Evolutionary conservation across 2,329 filamentous ascomycete genomes (phyloP).

Genomic region (Davidsoniella eucalypti): DNA sequence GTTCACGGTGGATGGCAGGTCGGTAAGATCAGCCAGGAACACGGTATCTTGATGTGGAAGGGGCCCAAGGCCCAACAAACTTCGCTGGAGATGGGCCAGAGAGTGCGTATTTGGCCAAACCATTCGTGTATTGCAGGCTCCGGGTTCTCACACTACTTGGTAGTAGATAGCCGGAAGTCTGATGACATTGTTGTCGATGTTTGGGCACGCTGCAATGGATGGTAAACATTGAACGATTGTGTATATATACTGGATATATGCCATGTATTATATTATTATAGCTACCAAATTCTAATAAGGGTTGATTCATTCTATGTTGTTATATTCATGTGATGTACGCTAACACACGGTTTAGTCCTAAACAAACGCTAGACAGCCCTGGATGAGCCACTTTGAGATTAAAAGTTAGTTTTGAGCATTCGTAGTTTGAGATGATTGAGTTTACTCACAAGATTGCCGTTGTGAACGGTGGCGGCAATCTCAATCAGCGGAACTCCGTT

Average conservation of each 20-base stretch:
- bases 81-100: constrained; percentile 43
- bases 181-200: constrained; percentile 53
- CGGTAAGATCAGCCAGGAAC: constrained; percentile 59
- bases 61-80: constrained; percentile 27
- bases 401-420: not conserved
- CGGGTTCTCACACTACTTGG: constrained; percentile 54
- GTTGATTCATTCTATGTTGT: not conserved
- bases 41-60: constrained; percentile 52
- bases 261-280: not conserved
- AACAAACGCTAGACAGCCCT: not conserved
- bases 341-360: not conserved
- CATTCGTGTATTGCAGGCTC: constrained; percentile 65
- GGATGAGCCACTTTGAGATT: constrained; percentile 2
- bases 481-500: constrained; percentile 61
- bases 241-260: not conserved
- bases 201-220: constrained; percentile 55
- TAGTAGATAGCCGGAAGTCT: constrained; percentile 45
- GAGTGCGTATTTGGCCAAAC: constrained; percentile 59
- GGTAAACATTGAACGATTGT: constrained; percentile 27
- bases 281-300: not conserved
- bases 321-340: not conserved
- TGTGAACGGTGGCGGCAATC: constrained; percentile 60
- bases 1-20: constrained; percentile 46
- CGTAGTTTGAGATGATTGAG: too few relatives aligned
- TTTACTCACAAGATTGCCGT: constrained; percentile 56